Evolutionary conservation across 2,329 filamentous ascomycete genomes (phyloP), one percentile per base, ranked within the genome.

Genomic region (Chrysoporthe puriensis): DNA sequence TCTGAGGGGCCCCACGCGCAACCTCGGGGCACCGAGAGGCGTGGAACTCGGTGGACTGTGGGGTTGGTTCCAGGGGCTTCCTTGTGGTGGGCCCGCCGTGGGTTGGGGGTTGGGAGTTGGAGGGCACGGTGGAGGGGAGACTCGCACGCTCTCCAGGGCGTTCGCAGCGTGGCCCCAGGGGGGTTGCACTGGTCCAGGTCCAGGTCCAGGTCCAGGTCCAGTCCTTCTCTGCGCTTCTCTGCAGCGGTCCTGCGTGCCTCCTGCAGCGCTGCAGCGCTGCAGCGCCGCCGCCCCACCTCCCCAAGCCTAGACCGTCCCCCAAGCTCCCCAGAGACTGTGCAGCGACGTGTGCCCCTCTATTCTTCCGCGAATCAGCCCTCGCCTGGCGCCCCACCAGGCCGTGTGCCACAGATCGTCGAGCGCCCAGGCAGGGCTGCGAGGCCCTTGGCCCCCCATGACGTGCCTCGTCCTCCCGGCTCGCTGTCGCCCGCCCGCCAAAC

Each of bases 301-400:
- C 26, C 26, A 46, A 48, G 59, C 59, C 59, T 36, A 61, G 59
- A 61, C 59, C 59, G 43, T 48, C 58, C 34, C 46, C 13, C 11
- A 34, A 21, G 52, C 36, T 43, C 46, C 52, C 43, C 54, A 58
- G 26, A 57, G 40, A 64, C 63, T 64, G 63, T 64, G 63, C 54
- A 26, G 52, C 32, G 7, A 2, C 9, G 32, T 9, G 7, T 59
- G 63, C 63, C 63, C 63, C 63, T 46, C 63, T 58, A 58, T 50
- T 64, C 26, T 64, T 64, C 63, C 63, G 42, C 63, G 52, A 64
- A 59, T 59, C 52, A 58, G 52, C 18, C 18, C 34, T n/a, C 56
- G 9, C 34, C 36, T 21, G 26, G 26, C 26, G 26, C n/a, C 57
- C 36, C 57, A 21, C 34, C 57, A 59, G 8, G 3, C 16, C 42